Conservation (phyloP, 768 basidiomycete genomes). For the Lentinula sp. region DNA sequence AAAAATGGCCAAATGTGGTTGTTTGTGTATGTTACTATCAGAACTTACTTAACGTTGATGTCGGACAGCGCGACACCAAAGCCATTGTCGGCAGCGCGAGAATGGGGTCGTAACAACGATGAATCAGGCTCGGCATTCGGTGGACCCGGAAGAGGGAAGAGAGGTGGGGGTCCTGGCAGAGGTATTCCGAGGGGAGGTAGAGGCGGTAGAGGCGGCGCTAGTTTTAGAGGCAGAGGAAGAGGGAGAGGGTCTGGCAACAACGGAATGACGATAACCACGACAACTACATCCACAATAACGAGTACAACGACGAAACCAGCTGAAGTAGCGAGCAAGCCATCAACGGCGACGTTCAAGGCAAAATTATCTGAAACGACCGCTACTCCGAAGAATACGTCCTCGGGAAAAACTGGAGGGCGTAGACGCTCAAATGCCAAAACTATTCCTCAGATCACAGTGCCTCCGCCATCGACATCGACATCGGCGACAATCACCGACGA, state of each 20-base stretch:
- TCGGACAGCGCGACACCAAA: neutral
- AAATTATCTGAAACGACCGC: conserved; percentile 13
- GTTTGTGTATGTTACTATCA: neutral
- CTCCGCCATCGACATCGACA: conserved; percentile 33
- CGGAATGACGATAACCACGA: conserved; percentile 1
- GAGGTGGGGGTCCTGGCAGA: conserved; percentile 21
- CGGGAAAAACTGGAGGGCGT: conserved; percentile 39
- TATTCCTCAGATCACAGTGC: conserved; percentile 38
- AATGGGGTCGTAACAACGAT: conserved; percentile 38
- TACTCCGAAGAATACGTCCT: conserved; percentile 17
- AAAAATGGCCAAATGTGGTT: neutral
- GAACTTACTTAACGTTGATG: neutral
- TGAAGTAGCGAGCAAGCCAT: neutral
- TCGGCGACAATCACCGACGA: conserved; percentile 24
- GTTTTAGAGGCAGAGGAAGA: conserved; percentile 13
- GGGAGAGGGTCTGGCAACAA: conserved; percentile 21
- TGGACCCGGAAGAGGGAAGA: conserved; percentile 30
- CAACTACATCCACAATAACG: neutral
- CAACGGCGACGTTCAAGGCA: neutral
- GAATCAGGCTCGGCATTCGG: conserved; percentile 45
- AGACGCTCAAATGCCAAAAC: conserved; percentile 38
- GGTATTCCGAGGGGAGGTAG: conserved; percentile 28
- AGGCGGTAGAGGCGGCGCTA: conserved; percentile 16
- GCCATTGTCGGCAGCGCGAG: conserved; percentile 9
- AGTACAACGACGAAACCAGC: conserved; percentile 2